Evolutionary conservation across 2,329 filamentous ascomycete genomes (phyloP).

Genomic region (Parasarocladium wereldwijsianum): DNA sequence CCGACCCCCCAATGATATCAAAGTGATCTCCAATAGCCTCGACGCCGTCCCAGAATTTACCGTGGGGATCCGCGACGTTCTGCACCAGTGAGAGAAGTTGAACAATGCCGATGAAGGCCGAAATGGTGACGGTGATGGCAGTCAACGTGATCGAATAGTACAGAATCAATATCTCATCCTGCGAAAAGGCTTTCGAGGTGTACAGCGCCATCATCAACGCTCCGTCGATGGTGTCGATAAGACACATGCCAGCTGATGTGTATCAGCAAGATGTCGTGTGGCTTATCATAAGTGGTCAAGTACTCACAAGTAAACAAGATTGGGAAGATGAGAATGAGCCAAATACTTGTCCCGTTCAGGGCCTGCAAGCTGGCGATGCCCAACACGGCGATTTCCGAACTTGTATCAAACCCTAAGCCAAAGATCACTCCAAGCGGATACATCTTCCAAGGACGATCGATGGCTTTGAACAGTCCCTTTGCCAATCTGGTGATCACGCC

Average conservation of each 20-base stretch:
- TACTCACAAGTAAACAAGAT: conserved; percentile 68
- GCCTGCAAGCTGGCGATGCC: conserved; percentile 84
- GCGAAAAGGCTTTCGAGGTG: conserved; percentile 61
- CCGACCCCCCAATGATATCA: conserved; percentile 71
- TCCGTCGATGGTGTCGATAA: conserved; percentile 83
- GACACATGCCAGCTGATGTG: conserved; percentile 68
- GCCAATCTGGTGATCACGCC: conserved; percentile 63
- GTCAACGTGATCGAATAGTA: conserved; percentile 91
- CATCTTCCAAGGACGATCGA: conserved; percentile 84
- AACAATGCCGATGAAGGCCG: conserved; percentile 71
- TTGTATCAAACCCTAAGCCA: conserved; percentile 89
- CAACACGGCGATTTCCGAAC: conserved; percentile 80
- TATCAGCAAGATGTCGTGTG: background rate
- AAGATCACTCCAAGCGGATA: conserved; percentile 81
- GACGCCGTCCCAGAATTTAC: conserved; percentile 84
- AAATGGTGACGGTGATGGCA: conserved; percentile 67
- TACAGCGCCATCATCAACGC: conserved; percentile 93
- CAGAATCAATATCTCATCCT: conserved; percentile 75
- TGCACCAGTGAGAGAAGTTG: conserved; percentile 69
- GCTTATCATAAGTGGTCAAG: background rate
- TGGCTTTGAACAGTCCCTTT: conserved; percentile 59
- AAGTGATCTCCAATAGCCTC: conserved; percentile 63
- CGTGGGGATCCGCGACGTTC: conserved; percentile 58
- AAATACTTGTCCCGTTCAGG: conserved; percentile 73
- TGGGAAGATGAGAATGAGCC: conserved; percentile 88